These are phyloP conservation scores for Neurospora cerealis DNA, from an alignment of 495 filamentous ascomycete genomes.

Conservation along the genomic window DNA sequence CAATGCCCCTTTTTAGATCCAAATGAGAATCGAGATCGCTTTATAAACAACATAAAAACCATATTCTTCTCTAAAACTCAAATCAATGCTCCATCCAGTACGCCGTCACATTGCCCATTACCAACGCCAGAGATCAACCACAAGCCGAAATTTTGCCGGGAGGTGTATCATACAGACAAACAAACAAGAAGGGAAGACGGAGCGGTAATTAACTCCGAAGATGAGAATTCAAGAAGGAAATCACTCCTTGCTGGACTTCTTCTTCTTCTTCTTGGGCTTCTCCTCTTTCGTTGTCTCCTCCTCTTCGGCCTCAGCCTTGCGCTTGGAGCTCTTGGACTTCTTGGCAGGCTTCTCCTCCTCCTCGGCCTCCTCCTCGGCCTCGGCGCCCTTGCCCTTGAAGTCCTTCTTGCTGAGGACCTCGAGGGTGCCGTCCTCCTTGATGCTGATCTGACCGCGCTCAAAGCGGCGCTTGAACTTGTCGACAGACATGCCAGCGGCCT, in stretches of 20 bases:
- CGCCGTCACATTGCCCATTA: slow-evolving; percentile 19
- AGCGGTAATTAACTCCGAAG: background rate
- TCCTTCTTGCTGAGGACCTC: slow-evolving; percentile 58
- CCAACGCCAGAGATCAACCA: slow-evolving; percentile 24
- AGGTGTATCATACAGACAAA: slow-evolving; percentile 29
- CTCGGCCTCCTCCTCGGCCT: slow-evolving; percentile 42
- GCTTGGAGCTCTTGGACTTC: slow-evolving; percentile 34
- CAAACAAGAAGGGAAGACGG: slow-evolving; percentile 6
- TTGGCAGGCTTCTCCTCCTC: slow-evolving; percentile 28
- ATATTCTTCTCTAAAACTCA: slow-evolving; percentile 5
- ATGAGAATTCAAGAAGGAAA: slow-evolving; percentile 1
- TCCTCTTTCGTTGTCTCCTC: slow-evolving; percentile 25
- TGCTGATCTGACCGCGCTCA: slow-evolving; percentile 52
- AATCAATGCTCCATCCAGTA: slow-evolving; percentile 13
- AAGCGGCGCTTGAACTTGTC: slow-evolving; percentile 56
- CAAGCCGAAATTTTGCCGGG: slow-evolving; percentile 13
- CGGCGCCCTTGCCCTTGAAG: slow-evolving; percentile 45
- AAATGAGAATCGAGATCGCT: slow-evolving; percentile 11
- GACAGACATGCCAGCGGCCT: slow-evolving; percentile 51
- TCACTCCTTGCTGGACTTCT: slow-evolving; percentile 34
- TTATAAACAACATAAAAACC: slow-evolving; percentile 9
- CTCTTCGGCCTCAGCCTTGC: slow-evolving; percentile 26
- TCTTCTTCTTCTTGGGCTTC: slow-evolving; percentile 38
- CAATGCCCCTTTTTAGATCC: slow-evolving; percentile 7
- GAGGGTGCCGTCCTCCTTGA: slow-evolving; percentile 47